Conservation (phyloP, 2,329 filamentous ascomycete species). For the Xylaria digitata region DNA sequence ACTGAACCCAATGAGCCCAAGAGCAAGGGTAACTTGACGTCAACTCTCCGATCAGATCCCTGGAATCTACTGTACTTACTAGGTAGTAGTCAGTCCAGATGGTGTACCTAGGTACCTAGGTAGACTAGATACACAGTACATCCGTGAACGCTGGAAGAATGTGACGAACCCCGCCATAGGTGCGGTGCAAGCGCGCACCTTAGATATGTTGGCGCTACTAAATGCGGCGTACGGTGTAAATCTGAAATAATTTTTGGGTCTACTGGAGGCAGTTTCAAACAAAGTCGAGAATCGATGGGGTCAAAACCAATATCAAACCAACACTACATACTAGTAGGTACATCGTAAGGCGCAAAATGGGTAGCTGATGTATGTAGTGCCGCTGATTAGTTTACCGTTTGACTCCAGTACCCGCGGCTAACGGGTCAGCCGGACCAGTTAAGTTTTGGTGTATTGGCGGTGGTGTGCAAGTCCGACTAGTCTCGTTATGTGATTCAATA, state of each 20-base stretch:
- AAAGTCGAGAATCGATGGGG: conserved; percentile 13
- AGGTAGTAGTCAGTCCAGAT: too few species aligned
- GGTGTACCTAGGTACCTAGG: too few species aligned
- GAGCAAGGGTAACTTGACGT: conserved; percentile 33
- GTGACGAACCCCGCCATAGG: conserved; percentile 15
- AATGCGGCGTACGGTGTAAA: neutral
- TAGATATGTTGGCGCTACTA: neutral
- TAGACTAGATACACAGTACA: neutral
- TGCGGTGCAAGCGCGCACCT: conserved; percentile 9
- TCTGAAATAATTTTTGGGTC: neutral
- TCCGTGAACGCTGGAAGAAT: conserved; percentile 6
- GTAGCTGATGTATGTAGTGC: neutral
- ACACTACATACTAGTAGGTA: conserved; percentile 2
- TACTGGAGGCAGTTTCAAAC: conserved; percentile 15
- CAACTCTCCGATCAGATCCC: conserved; percentile 18
- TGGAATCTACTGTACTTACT: conserved; percentile 19
- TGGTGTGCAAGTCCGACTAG: conserved; percentile 4
- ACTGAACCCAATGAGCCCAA: conserved; percentile 20
- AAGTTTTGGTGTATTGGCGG: conserved; percentile 6
- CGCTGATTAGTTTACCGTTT: conserved; percentile 12
- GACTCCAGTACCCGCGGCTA: conserved; percentile 18
- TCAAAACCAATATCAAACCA: conserved; percentile 28
- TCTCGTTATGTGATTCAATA: conserved; percentile 18
- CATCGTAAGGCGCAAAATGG: conserved; percentile 2
- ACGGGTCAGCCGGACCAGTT: conserved; percentile 24